Evolutionary conservation across 2,329 filamentous ascomycete genomes (phyloP).

Genomic region (Pezicula rhizophila): DNA sequence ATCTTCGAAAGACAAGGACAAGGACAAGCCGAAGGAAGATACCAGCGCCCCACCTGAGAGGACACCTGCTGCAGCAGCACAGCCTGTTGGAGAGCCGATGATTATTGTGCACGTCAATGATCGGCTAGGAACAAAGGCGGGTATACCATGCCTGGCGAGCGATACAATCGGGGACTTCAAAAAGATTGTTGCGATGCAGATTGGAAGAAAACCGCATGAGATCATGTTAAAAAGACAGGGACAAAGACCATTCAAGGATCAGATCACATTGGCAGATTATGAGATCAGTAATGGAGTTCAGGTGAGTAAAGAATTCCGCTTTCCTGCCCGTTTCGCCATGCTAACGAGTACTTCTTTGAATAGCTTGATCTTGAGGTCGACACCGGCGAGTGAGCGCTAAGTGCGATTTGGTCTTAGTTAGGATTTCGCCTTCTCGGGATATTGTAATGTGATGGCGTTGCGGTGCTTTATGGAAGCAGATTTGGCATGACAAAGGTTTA

Average conservation of each 20-base stretch:
- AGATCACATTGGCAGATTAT: constrained; percentile 82
- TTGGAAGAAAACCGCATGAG: constrained; percentile 83
- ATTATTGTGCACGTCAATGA: constrained; percentile 94
- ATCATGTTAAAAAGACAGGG: constrained; percentile 90
- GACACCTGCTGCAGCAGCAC: constrained; percentile 17
- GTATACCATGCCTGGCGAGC: constrained; percentile 80
- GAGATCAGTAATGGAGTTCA: constrained; percentile 82
- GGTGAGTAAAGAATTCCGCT: no score
- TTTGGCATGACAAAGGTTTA: no score
- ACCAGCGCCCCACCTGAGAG: constrained; percentile 14
- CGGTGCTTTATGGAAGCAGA: no score
- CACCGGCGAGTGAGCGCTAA: no score
- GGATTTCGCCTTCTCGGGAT: no score
- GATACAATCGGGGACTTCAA: constrained; percentile 86
- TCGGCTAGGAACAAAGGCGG: constrained; percentile 89
- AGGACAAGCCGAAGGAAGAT: constrained; percentile 6
- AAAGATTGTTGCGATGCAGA: constrained; percentile 81
- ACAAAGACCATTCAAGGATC: constrained; percentile 89
- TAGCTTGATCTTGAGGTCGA: no score
- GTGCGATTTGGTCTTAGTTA: no score
- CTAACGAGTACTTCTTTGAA: no score
- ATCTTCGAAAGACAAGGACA: constrained; percentile 4
- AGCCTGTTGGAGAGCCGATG: constrained; percentile 61
- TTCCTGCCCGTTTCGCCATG: no score
- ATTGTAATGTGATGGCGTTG: no score